Percentiles rank a stretch among this genome's conserved stretches.
These are phyloP conservation scores for Austroboletus novae-zelandiae DNA, from an alignment of 1,284 basidiomycete genomes.

Conservation along the genomic window DNA sequence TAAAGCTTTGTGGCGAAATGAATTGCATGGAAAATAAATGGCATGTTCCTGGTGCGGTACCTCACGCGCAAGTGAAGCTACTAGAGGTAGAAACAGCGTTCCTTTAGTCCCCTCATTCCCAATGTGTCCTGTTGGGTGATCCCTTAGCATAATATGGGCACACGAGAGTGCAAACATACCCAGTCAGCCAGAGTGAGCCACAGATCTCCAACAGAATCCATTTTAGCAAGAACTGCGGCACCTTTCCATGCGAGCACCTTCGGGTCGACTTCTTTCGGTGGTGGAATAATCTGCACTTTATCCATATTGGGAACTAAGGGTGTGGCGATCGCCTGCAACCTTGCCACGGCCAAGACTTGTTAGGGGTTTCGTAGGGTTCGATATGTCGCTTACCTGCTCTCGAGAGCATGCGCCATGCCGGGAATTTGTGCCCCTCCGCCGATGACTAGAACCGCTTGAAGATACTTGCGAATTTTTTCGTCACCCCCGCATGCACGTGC, in stretches of 20 bases:
- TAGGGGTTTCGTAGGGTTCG: not conserved
- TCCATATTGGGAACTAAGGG: slow-evolving; percentile 78
- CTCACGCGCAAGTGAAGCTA: too few relatives aligned
- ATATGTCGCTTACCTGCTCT: slow-evolving; percentile 60
- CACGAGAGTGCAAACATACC: slow-evolving; percentile 46
- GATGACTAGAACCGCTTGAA: slow-evolving; percentile 86
- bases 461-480: slow-evolving; percentile 87
- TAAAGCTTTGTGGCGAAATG: not conserved
- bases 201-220: slow-evolving; percentile 86
- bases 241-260: slow-evolving; percentile 93
- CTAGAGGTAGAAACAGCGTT: slow-evolving; percentile 73
- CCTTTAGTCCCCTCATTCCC: slow-evolving; percentile 77
- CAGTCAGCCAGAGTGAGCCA: slow-evolving; percentile 90
- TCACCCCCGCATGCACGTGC: slow-evolving; percentile 83
- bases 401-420: slow-evolving; percentile 75
- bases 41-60: too few relatives aligned
- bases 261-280: slow-evolving; percentile 91
- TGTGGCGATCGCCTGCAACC: slow-evolving; percentile 83
- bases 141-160: slow-evolving; percentile 8
- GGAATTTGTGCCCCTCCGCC: slow-evolving; percentile 77
- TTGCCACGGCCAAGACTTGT: slow-evolving; percentile 6
- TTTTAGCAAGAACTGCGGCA: slow-evolving; percentile 87
- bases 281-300: slow-evolving; percentile 85
- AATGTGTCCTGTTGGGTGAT: slow-evolving; percentile 55
- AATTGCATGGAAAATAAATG: not conserved